Conservation (phyloP, 495 filamentous ascomycete genomes). For the Xylaria scruposa region DNA sequence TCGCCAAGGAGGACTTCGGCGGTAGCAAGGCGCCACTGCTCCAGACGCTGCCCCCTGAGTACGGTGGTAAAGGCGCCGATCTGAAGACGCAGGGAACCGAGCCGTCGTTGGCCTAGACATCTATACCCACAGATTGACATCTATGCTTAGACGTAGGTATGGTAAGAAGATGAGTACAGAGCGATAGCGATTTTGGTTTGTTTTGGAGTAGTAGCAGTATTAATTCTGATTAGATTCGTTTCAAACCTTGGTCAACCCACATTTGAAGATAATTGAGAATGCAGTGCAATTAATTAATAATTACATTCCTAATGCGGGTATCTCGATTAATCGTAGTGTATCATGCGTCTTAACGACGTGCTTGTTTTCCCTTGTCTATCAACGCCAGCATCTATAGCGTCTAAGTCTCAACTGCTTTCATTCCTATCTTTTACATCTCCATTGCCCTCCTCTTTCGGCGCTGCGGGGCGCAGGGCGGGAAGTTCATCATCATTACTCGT, state of each 20-base stretch:
- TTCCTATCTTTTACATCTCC: conserved; percentile 23
- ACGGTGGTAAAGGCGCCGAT: conserved; percentile 72
- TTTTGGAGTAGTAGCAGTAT: neutral
- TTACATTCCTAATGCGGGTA: neutral
- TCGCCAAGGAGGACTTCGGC: conserved; percentile 66
- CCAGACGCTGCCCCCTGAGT: conserved; percentile 66
- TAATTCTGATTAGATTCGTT: conserved; percentile 9
- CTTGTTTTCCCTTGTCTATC: neutral
- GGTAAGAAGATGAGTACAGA: neutral
- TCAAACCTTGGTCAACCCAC: neutral
- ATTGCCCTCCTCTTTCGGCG: conserved; percentile 3
- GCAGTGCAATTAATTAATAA: neutral
- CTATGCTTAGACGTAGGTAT: neutral
- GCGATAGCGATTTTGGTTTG: neutral
- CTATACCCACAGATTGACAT: neutral
- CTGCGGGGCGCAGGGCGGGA: neutral
- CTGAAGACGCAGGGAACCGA: conserved; percentile 48
- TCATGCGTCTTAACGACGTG: neutral
- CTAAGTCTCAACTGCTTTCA: neutral
- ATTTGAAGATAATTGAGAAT: neutral
- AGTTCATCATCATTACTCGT: neutral
- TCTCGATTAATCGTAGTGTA: neutral
- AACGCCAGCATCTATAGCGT: neutral
- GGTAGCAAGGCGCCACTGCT: conserved; percentile 57
- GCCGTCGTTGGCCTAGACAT: conserved; percentile 36